Base-by-base conservation (phyloP, 192 early-diverging fungal species). In the Backusella liffmaniae region DNA sequence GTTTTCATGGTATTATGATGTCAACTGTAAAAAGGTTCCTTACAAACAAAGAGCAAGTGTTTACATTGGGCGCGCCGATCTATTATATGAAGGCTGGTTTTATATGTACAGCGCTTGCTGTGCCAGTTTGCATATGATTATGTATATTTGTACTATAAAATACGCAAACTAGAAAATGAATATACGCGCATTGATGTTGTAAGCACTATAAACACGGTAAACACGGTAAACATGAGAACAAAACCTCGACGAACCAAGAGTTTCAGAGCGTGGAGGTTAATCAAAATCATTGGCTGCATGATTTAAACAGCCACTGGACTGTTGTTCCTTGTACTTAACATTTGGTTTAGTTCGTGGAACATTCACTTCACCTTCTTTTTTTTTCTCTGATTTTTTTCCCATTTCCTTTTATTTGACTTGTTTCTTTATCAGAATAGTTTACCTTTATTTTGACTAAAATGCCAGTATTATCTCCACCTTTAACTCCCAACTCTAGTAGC, bases 281-380 rank as follows among this genome's bases (percentile, higher is more conserved):
- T 12, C 23, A 29, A 62, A 62, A 29, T 26, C n/a, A 62, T 26
- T 62, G 21, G 56, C 23, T 62, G 56, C 56, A 29, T 62, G 56
- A 9, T 62, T 29, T 29, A 62, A 62, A 12, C 56, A 62, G 56
- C 56, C 56, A 62, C 56, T 62, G 56, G 56, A 62, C 56, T 62
- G 56, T 62, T 62, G 56, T 26, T 62, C 56, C 56, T 62, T 29
- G 12, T 21, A 26, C 56, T 21, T n/a, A 10, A 21, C 56, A 59
- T 59, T 26, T 59, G 56, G 56, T 12, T 12, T 59, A 37, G 23
- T 26, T 59, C 23, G 56, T 59, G 56, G 56, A 59, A 59, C 56
- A 59, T 26, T 59, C 56, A 26, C 18, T 26, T 59, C 56, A 49
- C 21, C 21, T 56, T 23, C 21, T 56, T 56, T 56, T 56, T 53